phyloP scores from a whole-genome alignment of 164 flowering plant genomes.

The Buxus sempervirens region DNA sequence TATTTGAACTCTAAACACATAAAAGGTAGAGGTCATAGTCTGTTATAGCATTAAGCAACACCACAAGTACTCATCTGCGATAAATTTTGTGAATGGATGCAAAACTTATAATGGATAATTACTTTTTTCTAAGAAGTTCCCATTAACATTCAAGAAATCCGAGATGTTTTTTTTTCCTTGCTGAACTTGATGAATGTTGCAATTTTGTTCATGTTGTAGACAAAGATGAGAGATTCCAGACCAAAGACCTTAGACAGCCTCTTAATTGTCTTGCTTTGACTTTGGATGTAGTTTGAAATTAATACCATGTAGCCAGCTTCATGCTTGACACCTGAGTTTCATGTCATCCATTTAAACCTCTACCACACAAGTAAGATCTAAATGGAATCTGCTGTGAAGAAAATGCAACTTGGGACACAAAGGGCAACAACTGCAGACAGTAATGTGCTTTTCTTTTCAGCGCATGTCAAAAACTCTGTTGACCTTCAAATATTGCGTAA shows the following conservation, averaged over 20 bases:
- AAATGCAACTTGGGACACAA: slow-evolving; percentile 59
- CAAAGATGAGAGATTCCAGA: slow-evolving; percentile 37
- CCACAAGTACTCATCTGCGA: slow-evolving; percentile 49
- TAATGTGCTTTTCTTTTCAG: slow-evolving; percentile 64
- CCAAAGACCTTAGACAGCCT: slow-evolving; percentile 66
- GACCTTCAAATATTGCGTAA: slow-evolving; percentile 64
- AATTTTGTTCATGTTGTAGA: slow-evolving; percentile 65
- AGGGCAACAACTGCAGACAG: slow-evolving; percentile 65
- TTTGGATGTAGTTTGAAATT: slow-evolving; percentile 42
- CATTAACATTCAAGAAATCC: slow-evolving; percentile 58
- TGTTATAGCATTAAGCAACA: too few species aligned
- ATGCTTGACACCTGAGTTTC: slow-evolving; percentile 86
- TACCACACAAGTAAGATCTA: slow-evolving; percentile 32
- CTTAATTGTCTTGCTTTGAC: slow-evolving; percentile 51
- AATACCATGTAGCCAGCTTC: slow-evolving; percentile 97
- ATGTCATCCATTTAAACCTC: slow-evolving; percentile 83
- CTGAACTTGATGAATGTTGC: slow-evolving; percentile 78
- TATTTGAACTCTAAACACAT: too few species aligned
- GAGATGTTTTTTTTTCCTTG: slow-evolving; percentile 49
- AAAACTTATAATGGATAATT: slow-evolving; percentile 58
- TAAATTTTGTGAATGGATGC: slow-evolving; percentile 66
- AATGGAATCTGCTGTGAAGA: slow-evolving; percentile 15
- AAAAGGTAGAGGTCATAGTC: too few species aligned
- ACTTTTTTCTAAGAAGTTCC: slow-evolving; percentile 39
- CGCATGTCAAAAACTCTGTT: slow-evolving; percentile 31